Percentiles rank a stretch among this genome's conserved stretches.
These are phyloP conservation scores for Prillingera fragicola DNA, from an alignment of 1,284 basidiomycete species.

Conservation along the genomic window DNA sequence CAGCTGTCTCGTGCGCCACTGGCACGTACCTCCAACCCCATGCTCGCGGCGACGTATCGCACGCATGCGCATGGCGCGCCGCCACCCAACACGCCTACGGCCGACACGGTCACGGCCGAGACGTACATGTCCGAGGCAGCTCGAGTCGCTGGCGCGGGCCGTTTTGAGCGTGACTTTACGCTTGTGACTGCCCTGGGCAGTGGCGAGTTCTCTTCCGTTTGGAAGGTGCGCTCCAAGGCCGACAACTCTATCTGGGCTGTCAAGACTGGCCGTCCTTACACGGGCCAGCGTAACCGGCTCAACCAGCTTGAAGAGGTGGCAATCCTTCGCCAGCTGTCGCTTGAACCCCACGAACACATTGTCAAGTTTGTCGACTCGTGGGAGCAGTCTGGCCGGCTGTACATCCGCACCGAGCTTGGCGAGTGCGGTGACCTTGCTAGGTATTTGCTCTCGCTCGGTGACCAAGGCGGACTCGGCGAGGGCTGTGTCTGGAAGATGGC, in stretches of 20 bases:
- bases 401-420: slow-evolving; percentile 87
- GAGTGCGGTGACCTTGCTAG: slow-evolving; percentile 82
- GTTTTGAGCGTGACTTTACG: slow-evolving; percentile 55
- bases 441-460: slow-evolving; percentile 86
- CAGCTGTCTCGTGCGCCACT: slow-evolving; percentile 24
- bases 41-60: slow-evolving; percentile 38
- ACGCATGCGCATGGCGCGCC: slow-evolving; percentile 4
- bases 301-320: slow-evolving; percentile 92
- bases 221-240: slow-evolving; percentile 73
- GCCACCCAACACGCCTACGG: slow-evolving; percentile 6
- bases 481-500: slow-evolving; percentile 94
- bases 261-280: slow-evolving; percentile 88
- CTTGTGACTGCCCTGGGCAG: slow-evolving; percentile 76
- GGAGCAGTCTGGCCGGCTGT: slow-evolving; percentile 84
- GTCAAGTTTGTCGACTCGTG: slow-evolving; percentile 86
- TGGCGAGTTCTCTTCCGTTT: slow-evolving; percentile 89
- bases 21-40: slow-evolving; percentile 43
- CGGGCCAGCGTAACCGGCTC: slow-evolving; percentile 68
- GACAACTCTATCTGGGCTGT: slow-evolving; percentile 69
- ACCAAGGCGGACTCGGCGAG: slow-evolving; percentile 75
- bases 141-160: slow-evolving; percentile 13
- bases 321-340: slow-evolving; percentile 70
- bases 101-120: slow-evolving; percentile 6
- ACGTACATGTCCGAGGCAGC: slow-evolving; percentile 1
- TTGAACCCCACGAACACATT: slow-evolving; percentile 63